Evolutionary conservation across 495 filamentous ascomycete genomes (phyloP), one percentile per base, ranked within the genome.

Genomic region (Coniosporium apollinis): DNA sequence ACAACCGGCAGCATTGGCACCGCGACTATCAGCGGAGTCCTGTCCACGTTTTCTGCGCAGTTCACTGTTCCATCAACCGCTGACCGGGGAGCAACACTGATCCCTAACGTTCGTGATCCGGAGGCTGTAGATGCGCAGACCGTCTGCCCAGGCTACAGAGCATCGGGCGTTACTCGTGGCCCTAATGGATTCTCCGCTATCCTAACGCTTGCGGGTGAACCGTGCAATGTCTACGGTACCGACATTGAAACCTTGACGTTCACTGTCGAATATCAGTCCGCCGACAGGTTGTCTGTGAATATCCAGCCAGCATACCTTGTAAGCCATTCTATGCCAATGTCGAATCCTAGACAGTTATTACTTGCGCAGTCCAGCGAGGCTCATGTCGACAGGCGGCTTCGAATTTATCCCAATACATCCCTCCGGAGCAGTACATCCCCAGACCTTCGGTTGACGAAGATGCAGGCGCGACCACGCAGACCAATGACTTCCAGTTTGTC

Each of bases 91-190:
- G 64, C 54, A 14, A 57, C 63, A 13, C 41, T 83, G 22, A 54
- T 83, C 18, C 76, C 82, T 22, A 81, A 83, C 47, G 68, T 86
- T 47, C 45, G 72, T 28, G 80, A 86, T 43, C 74, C 79, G 7
- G 30, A 78, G 22, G 81, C 82, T 11, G 58, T 78, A 33, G 58
- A 83, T 51, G 67, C 76, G 1, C 83, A 89, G 51, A 56, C 62
- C 2, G 70, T 73, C 1, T 78, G 73, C 46, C 73, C 73, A 15
- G 73, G 73, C 1, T 78, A 78, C 46, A 69, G 45, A 29, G 73
- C 70, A 2, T 62, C 56, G 4, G 55, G 67, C 42, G 59, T 74
- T 9, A 37, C 60, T 21, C 43, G 58, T 9, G 63, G 54, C n/a
- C 22, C 45, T 7, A 36, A 50, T 28, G 70, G 70, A 7, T 53